Conservation (phyloP, 441 rosid genomes). For the Brassica hybrid region DNA sequence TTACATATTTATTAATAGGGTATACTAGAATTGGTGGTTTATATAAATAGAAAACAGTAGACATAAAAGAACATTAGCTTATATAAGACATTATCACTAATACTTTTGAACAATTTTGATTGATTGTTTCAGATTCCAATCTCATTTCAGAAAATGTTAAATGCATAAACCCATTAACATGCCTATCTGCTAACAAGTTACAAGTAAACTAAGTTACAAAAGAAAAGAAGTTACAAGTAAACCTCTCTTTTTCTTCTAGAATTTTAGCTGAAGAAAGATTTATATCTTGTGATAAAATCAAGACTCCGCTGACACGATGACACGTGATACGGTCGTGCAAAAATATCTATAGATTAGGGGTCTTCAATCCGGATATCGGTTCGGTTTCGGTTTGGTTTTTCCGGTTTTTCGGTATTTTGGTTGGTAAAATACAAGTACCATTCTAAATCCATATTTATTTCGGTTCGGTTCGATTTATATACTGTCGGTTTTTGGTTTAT, state of each 20-base stretch:
- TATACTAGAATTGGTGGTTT: neutral
- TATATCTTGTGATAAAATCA: neutral
- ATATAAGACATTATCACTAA: neutral
- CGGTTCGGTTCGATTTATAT: too few relatives aligned
- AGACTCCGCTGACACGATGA: slow-evolving; percentile 28
- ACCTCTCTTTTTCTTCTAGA: neutral
- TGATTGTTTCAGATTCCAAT: neutral
- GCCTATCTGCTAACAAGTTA: neutral
- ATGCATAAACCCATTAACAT: neutral
- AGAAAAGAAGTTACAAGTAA: neutral
- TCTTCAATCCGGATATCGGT: too few relatives aligned
- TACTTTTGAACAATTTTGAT: neutral
- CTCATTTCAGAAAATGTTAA: neutral
- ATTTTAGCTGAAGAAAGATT: neutral
- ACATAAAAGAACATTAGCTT: neutral
- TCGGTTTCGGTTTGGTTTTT: too few relatives aligned
- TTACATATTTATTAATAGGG: neutral
- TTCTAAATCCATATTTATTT: too few relatives aligned
- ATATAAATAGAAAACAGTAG: neutral
- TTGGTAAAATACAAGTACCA: too few relatives aligned
- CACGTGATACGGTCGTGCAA: slow-evolving; percentile 34
- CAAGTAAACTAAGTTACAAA: neutral
- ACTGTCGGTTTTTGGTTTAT: too few relatives aligned
- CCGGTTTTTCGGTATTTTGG: too few relatives aligned
- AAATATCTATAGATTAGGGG: neutral